These are phyloP conservation scores for Sporothrix dimorphospora DNA, from an alignment of 2,329 filamentous ascomycete species.

Conservation along the genomic window DNA sequence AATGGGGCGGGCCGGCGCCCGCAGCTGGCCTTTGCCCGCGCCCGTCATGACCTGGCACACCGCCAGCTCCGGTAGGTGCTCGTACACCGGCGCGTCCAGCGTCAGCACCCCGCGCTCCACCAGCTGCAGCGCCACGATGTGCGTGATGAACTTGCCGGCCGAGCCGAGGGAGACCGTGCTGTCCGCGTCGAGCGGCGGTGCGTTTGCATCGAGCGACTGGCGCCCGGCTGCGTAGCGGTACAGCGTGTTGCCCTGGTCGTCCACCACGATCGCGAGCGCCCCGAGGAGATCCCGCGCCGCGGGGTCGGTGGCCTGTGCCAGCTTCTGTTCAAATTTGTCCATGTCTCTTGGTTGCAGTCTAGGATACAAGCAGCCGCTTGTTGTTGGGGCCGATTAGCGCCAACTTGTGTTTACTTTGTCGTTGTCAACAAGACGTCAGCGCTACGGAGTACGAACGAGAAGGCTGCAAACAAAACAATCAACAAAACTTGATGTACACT, in stretches of 20 bases:
- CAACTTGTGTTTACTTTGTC: not conserved
- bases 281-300: not conserved
- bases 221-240: not conserved
- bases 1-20: not conserved
- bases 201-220: not conserved
- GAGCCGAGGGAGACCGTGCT: not conserved
- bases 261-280: not conserved
- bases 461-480: not conserved
- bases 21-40: not conserved
- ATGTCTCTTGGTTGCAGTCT: not conserved
- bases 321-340: not conserved
- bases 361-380: not conserved
- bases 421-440: not conserved
- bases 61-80: not conserved
- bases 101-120: not conserved
- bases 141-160: not conserved
- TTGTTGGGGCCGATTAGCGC: not conserved
- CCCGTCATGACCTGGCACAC: not conserved
- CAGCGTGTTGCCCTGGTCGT: not conserved
- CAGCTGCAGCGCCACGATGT: conserved; percentile 1
- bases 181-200: not conserved
- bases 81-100: not conserved
- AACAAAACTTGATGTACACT: not conserved
- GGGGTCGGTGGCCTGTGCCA: not conserved
- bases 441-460: not conserved